A percentile compares a stretch with the other conserved stretches of the same genome.
These are phyloP conservation scores for Rhizomucor pusillus DNA, from an alignment of 371 early-diverging fungal species.

Conservation along the genomic window DNA sequence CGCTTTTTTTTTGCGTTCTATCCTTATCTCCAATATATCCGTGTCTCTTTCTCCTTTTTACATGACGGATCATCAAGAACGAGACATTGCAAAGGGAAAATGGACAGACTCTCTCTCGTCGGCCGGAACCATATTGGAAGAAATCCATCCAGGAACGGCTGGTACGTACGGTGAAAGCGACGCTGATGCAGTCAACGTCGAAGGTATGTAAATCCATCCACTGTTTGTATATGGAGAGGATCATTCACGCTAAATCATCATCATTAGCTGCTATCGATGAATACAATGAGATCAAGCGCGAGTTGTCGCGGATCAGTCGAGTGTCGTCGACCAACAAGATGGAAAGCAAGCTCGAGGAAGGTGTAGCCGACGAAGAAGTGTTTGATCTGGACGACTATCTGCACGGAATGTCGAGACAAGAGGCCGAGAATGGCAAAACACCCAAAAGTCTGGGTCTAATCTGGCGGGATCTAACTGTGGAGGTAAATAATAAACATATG, in stretches of 20 bases:
- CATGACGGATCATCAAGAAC: too few relatives aligned
- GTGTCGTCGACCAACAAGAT: neutral
- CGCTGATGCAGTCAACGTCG: slow-evolving; percentile 48
- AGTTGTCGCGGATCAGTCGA: slow-evolving; percentile 39
- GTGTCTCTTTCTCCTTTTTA: too few relatives aligned
- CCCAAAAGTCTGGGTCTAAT: slow-evolving; percentile 43
- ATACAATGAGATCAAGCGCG: slow-evolving; percentile 44
- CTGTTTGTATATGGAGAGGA: too few relatives aligned
- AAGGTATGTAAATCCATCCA: slow-evolving; percentile 9
- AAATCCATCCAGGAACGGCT: slow-evolving; percentile 5
- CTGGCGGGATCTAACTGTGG: slow-evolving; percentile 47
- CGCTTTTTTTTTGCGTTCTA: too few relatives aligned
- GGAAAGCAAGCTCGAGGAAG: slow-evolving; percentile 23
- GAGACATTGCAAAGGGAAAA: too few relatives aligned
- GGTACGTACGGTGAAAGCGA: slow-evolving; percentile 37
- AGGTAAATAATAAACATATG: slow-evolving; percentile 9
- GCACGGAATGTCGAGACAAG: slow-evolving; percentile 9
- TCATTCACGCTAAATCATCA: too few relatives aligned
- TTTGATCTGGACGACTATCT: slow-evolving; percentile 37
- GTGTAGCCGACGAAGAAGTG: slow-evolving; percentile 16
- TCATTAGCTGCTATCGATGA: slow-evolving; percentile 30
- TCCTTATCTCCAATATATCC: too few relatives aligned
- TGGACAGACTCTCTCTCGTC: slow-evolving; percentile 5
- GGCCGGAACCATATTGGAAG: slow-evolving; percentile 11
- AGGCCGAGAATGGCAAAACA: slow-evolving; percentile 17